Conservation (phyloP, 2,329 filamentous ascomycete species). For the Rhinocladiella similis region DNA sequence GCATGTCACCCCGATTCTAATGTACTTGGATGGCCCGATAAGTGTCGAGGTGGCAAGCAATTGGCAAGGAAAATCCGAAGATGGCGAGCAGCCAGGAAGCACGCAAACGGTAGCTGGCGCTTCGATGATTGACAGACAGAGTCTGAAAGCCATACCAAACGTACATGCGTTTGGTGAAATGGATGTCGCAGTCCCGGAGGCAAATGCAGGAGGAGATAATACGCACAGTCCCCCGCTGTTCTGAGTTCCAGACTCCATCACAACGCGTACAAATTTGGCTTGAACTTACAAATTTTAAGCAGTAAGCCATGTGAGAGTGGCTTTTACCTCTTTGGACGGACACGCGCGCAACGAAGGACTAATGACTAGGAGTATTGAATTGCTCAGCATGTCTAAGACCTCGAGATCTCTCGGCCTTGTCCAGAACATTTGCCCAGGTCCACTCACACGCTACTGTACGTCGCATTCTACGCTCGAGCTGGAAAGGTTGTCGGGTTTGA, state of each 20-base stretch:
- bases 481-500: too few species aligned
- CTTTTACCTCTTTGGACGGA: too few species aligned
- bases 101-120: neutral
- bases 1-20: slow-evolving; percentile 41
- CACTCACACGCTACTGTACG: slow-evolving; percentile 35
- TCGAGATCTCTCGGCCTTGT: too few species aligned
- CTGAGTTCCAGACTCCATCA: neutral
- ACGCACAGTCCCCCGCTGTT: neutral
- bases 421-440: slow-evolving; percentile 31
- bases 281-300: too few species aligned
- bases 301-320: too few species aligned
- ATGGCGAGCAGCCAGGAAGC: neutral
- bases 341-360: too few species aligned
- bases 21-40: slow-evolving; percentile 34
- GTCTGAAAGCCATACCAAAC: neutral
- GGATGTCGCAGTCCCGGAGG: neutral
- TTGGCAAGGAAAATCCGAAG: neutral
- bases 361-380: too few species aligned
- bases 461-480: too few species aligned
- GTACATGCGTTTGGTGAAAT: neutral
- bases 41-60: neutral
- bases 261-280: too few species aligned
- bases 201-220: neutral
- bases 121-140: neutral
- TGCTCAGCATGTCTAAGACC: too few species aligned